Conservation (phyloP, 177 flowering plant genomes). For the Vitis hybrid region DNA sequence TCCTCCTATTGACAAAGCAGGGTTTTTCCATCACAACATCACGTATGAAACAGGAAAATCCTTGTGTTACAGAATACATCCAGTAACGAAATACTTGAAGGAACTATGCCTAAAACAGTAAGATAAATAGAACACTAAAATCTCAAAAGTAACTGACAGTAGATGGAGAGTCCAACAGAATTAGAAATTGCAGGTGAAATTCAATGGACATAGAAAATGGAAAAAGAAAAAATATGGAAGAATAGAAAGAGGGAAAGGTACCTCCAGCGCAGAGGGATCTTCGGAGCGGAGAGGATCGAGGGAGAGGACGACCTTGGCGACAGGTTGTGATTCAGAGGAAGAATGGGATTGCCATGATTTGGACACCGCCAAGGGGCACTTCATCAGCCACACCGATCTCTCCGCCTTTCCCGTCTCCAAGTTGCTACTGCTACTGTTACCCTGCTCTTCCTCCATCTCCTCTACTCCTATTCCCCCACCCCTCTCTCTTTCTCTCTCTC, state of each 20-base stretch:
- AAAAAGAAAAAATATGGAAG: background rate
- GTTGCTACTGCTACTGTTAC: constrained; percentile 15
- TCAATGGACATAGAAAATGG: background rate
- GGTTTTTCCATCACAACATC: too few relatives aligned
- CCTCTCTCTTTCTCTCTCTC: constrained; percentile 9
- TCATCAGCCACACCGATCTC: constrained; percentile 92
- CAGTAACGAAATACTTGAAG: too few relatives aligned
- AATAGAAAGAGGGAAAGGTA: constrained; percentile 14
- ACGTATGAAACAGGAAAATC: too few relatives aligned
- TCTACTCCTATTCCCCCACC: background rate
- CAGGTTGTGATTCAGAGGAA: constrained; percentile 48
- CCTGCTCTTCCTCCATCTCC: constrained; percentile 47
- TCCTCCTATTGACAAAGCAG: too few relatives aligned
- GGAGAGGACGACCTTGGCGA: constrained; percentile 85
- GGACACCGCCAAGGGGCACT: constrained; percentile 78
- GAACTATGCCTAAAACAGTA: background rate
- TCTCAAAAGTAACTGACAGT: too few relatives aligned
- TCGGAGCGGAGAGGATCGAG: constrained; percentile 74
- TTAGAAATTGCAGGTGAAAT: too few relatives aligned
- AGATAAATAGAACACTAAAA: background rate
- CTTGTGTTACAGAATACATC: too few relatives aligned
- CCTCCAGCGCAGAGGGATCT: constrained; percentile 54
- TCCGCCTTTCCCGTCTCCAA: constrained; percentile 72
- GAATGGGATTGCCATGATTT: constrained; percentile 61
- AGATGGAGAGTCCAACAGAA: too few relatives aligned